phyloP scores from a whole-genome alignment of 257 asterid species.

The Solanum sejunctum region DNA sequence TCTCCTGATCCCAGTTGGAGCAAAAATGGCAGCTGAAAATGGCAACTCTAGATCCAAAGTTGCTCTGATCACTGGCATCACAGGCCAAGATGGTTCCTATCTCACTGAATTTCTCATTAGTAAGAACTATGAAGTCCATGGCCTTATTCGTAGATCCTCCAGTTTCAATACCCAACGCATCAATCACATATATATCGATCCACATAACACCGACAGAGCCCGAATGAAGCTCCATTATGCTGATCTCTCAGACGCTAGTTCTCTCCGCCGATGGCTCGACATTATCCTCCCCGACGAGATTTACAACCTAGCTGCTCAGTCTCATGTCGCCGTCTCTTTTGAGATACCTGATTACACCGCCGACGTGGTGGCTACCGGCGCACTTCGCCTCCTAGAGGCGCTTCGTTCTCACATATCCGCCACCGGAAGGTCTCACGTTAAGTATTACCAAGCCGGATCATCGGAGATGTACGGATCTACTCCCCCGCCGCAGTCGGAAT shows the following conservation, averaged over 20 bases:
- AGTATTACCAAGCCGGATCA: slow-evolving; percentile 92
- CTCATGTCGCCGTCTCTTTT: slow-evolving; percentile 96
- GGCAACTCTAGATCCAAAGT: slow-evolving; percentile 34
- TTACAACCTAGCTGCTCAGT: slow-evolving; percentile 96
- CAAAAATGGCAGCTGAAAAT: slow-evolving; percentile 21
- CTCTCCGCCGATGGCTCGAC: slow-evolving; percentile 99
- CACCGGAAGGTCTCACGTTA: slow-evolving; percentile 64
- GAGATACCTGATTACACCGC: slow-evolving; percentile 99
- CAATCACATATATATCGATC: slow-evolving; percentile 95
- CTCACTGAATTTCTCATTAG: slow-evolving; percentile 73
- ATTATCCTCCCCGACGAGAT: slow-evolving; percentile 84
- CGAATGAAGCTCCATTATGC: slow-evolving; percentile 95
- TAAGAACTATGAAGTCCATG: slow-evolving; percentile 88
- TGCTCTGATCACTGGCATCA: slow-evolving; percentile 97
- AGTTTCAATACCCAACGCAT: slow-evolving; percentile 96
- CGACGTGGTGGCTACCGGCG: slow-evolving; percentile 96
- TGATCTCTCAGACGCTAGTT: slow-evolving; percentile 92
- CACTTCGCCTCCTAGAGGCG: slow-evolving; percentile 92
- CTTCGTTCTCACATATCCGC: slow-evolving; percentile 78
- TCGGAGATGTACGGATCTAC: slow-evolving; percentile 99
- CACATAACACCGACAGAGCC: slow-evolving; percentile 83
- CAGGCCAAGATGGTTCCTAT: slow-evolving; percentile 97
- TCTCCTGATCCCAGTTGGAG: background rate
- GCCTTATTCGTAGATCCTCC: slow-evolving; percentile 91
- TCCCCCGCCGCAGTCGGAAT: slow-evolving; percentile 83